A percentile compares a stretch with the other conserved stretches of the same genome.
Evolutionary conservation across 805 yeast species (phyloP).

Genomic region (Vanderwaltozyma tropicalis): DNA sequence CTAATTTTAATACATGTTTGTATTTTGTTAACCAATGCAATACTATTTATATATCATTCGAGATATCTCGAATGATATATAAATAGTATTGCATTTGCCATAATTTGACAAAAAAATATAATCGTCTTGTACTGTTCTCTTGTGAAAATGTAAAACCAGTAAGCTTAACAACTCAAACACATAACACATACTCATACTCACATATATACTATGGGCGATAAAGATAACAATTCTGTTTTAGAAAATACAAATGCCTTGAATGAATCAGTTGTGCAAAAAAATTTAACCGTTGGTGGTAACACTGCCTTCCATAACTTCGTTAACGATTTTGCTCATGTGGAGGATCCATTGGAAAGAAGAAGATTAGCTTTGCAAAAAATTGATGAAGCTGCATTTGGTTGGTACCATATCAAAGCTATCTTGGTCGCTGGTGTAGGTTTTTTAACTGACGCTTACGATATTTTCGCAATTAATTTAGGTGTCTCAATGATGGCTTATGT

Average conservation of each 20-base stretch:
- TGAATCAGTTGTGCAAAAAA: neutral
- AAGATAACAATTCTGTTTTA: neutral
- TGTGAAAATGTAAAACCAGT: neutral
- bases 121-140: neutral
- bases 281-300: conserved; percentile 57
- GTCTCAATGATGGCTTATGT: conserved; percentile 69
- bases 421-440: conserved; percentile 89
- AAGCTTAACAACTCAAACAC: neutral
- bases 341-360: conserved; percentile 81
- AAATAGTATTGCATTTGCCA: no score
- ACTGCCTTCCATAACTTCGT: conserved; percentile 77
- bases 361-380: conserved; percentile 76
- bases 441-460: conserved; percentile 87
- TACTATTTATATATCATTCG: no score
- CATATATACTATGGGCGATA: neutral
- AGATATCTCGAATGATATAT: no score
- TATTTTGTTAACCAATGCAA: no score
- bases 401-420: conserved; percentile 77
- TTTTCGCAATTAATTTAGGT: conserved; percentile 80
- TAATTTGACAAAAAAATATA: neutral
- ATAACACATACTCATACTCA: neutral
- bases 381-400: conserved; percentile 67
- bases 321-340: conserved; percentile 70
- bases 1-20: no score
- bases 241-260: neutral